These are phyloP conservation scores for Epichloe gansuensis DNA, from an alignment of 2,329 filamentous ascomycete genomes.

Conservation along the genomic window DNA sequence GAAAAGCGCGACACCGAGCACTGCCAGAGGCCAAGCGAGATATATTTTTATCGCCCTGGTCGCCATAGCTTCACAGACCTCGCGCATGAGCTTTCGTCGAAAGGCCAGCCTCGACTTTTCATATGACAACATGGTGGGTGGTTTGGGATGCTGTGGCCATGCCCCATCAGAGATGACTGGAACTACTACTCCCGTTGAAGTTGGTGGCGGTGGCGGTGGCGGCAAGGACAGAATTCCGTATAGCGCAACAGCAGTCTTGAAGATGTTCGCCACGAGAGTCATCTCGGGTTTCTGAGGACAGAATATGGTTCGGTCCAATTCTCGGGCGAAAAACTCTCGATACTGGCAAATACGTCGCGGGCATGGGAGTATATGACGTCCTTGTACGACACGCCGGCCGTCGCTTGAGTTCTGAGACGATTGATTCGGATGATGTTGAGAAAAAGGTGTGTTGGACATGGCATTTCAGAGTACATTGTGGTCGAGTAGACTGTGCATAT, in stretches of 20 bases:
- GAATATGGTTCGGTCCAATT: slow-evolving; percentile 4
- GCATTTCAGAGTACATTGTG: slow-evolving; percentile 4
- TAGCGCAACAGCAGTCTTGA: slow-evolving; percentile 2
- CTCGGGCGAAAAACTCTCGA: slow-evolving; percentile 1
- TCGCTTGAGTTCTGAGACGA: background rate
- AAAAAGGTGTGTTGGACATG: slow-evolving; percentile 4
- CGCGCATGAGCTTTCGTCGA: slow-evolving; percentile 1
- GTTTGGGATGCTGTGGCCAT: background rate
- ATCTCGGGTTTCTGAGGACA: background rate
- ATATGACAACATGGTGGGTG: background rate
- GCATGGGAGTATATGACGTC: background rate
- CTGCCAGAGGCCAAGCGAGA: slow-evolving; percentile 2
- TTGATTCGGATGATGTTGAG: slow-evolving; percentile 3
- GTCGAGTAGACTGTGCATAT: slow-evolving; percentile 1
- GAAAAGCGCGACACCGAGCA: slow-evolving; percentile 1
- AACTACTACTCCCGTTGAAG: background rate
- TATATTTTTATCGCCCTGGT: background rate
- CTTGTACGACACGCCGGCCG: background rate
- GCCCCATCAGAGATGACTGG: background rate
- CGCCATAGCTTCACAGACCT: background rate
- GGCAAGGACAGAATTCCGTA: slow-evolving; percentile 1
- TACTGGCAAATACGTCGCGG: background rate
- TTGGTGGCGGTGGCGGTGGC: background rate
- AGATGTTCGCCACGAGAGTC: background rate
- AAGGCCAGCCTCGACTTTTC: background rate